Base-by-base conservation (phyloP, 2,329 filamentous ascomycete genomes). In the Botrytis hyacinthi region DNA sequence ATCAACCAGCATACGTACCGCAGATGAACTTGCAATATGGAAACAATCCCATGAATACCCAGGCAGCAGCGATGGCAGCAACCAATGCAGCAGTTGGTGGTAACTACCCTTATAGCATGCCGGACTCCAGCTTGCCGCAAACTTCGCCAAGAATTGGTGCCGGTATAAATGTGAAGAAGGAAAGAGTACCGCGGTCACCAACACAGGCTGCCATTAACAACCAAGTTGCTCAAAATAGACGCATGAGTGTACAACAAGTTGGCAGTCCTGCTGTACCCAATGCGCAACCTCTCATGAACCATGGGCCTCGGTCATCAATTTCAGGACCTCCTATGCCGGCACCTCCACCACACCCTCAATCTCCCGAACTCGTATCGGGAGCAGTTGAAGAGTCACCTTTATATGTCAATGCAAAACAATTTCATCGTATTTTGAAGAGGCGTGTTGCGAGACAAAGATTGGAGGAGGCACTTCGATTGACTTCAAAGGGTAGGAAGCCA, bases 361-460 rank as follows among this genome's bases (percentile, higher is more conserved):
- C 94, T 1, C 93, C 94, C 12, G 95, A 98, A 81, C 89, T 96
- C 79, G 88, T 92, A 1, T 85, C 91, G 12, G 87, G 85, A 4
- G 88, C 88, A 22, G 90, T 91, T 6, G 96, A 98, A 82, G 96
- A 99, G 81, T 95, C 95, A 0, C 96, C 96, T 0, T 86, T 99
- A 1, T 99, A 99, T 79, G 96, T 99, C 80, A 99, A 99, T 80
- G 96, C 96, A 8, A 99, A 99, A 82, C 96, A 99, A 80, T 99
- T 99, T 78, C 96, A 99, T 81, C 92, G 96, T 40, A 99, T 99
- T 67, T 84, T 99, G 72, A 98, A 99, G 86, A 89, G 96, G 73
- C 90, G 96, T 74, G 94, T 98, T 76, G 96, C 96, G 10, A 89
- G 96, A 48, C 96, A 98, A 83, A 94, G 93, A 81, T 86, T 99